Base-by-base conservation (phyloP, 352 stramenopile genomes). In the Thalassiosira delicatula region DNA sequence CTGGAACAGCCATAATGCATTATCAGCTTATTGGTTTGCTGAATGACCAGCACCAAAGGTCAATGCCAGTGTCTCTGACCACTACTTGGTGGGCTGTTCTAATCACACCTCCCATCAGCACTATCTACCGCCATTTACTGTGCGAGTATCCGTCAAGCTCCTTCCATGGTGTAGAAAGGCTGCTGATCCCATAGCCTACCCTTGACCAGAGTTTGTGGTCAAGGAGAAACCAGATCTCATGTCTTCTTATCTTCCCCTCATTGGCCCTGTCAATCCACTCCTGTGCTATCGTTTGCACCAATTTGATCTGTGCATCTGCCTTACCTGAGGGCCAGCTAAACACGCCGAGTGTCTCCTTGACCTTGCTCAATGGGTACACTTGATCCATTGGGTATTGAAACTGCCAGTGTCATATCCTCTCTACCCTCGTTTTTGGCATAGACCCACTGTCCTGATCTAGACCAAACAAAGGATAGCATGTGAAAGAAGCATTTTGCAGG, bases 1-100 rank as follows among this genome's bases (percentile, higher is more conserved):
- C 35, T 44, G 1, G 32, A 30, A 32, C 63, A 70, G 1, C 74
- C 65, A 70, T 66, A 82, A 32, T 82, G 74, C 25, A 25, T 82
- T 3, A 76, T 27, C 2, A 82, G 35, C 17, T 76, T 76, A 11
- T 76, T 70, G 1, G 53, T 8, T n/a, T 60, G 40, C 12, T 12
- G 27, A 3, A 76, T 42, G 7, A 0, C 73, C 62, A n/a, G 44
- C 29, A 0, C 73, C 62, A 61, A 40, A 81, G 35, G 5, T 65
- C n/a, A n/a, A n/a, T n/a, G n/a, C n/a, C n/a, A 62, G 21, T 19
- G 49, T 46, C 7, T 46, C 37, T 7, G 7, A 46, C 14, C 37
- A 7, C 37, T 46, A 46, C 37, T 46, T n/a, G 33, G 14, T 14
- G 37, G 14, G 37, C 37, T 14, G 14, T 46, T 7, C 37, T 14